Evolutionary conservation across 108 stramenopile genomes (phyloP).

Genomic region (Cyclotella kingstonii): DNA sequence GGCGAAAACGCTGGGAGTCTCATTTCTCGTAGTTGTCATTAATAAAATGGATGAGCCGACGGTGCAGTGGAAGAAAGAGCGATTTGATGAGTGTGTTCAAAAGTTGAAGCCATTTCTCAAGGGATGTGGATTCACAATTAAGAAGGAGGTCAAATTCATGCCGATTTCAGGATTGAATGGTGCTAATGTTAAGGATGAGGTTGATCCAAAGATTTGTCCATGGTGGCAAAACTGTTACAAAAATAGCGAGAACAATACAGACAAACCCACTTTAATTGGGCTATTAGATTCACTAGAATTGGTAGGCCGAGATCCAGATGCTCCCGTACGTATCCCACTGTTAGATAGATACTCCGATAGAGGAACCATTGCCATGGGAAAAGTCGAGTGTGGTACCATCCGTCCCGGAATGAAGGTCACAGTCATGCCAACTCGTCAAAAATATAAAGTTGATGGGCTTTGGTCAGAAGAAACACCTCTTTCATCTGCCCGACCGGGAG

Average conservation of each 20-base stretch:
- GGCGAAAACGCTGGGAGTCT: conserved; percentile 98
- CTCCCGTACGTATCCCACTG: conserved; percentile 92
- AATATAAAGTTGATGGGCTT: conserved; percentile 92
- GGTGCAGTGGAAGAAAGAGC: conserved; percentile 89
- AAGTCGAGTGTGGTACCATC: conserved; percentile 96
- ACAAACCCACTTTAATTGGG: conserved; percentile 76
- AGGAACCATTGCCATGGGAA: conserved; percentile 97
- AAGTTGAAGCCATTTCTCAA: conserved; percentile 97
- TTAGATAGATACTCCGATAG: conserved; percentile 97
- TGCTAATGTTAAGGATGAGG: conserved; percentile 95
- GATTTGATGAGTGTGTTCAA: conserved; percentile 94
- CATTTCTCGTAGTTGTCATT: conserved; percentile 94
- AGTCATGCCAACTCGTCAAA: conserved; percentile 91
- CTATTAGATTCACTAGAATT: conserved; percentile 89
- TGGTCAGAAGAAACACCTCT: conserved; percentile 92
- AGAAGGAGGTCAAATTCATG: conserved; percentile 96
- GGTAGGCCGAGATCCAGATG: conserved; percentile 73
- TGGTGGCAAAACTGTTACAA: conserved; percentile 90
- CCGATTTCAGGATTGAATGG: conserved; percentile 97
- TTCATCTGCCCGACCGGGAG: conserved; percentile 93
- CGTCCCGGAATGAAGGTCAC: conserved; percentile 86
- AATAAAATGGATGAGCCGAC: conserved; percentile 99
- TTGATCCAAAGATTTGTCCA: conserved; percentile 70
- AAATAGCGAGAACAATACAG: conserved; percentile 89
- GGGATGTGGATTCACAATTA: conserved; percentile 94